Evolutionary conservation across 495 filamentous ascomycete species (phyloP), one percentile per base, ranked within the genome.

Genomic region (Articulospora tetracladia): DNA sequence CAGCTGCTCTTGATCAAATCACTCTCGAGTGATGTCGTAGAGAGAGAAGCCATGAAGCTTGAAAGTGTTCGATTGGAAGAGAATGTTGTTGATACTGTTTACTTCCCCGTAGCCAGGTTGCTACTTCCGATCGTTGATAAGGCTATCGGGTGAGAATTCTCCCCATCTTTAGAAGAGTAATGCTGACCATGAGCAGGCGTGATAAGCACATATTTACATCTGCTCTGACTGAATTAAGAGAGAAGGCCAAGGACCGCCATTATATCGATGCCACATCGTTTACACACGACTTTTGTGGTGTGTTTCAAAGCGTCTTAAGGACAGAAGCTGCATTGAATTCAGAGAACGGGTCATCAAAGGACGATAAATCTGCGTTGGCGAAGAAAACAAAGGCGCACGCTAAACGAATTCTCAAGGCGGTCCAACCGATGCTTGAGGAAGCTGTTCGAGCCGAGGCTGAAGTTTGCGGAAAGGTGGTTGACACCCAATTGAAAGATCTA

Each of bases 101-200:
- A 97, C 70, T 96, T 97, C 64, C 95, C 94, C 7, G 83, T 94
- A 15, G 80, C 86, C 65, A 85, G 85, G 59, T 75, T 96, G 36
- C 80, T 99, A 7, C 84, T 82, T 72, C 88, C 89, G 1, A 84
- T 96, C 24, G 75, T 97, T 54, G 88, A 96, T 51, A 92, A 87
- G 71, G 93, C 91, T 27, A 69, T 76, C 50, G 66, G 63, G 79
- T 91, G 80, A 82, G 88, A 79, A 15, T 19, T 24, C 17, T 50
- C 59, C n/a, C 13, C 24, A n/a, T 11, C 3, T 30, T 34, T 20
- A 61, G 4, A 24, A 25, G 15, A 20, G 26, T 51, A 12, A 59
- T 55, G 52, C 77, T 86, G 71, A 85, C 60, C 17, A 26, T 32
- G 30, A 34, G 44, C 65, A 96, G 91, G 36, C 80, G 93, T 34